phyloP scores from a whole-genome alignment of 73 alveolate genomes.

The Paramecium biaurelia region DNA sequence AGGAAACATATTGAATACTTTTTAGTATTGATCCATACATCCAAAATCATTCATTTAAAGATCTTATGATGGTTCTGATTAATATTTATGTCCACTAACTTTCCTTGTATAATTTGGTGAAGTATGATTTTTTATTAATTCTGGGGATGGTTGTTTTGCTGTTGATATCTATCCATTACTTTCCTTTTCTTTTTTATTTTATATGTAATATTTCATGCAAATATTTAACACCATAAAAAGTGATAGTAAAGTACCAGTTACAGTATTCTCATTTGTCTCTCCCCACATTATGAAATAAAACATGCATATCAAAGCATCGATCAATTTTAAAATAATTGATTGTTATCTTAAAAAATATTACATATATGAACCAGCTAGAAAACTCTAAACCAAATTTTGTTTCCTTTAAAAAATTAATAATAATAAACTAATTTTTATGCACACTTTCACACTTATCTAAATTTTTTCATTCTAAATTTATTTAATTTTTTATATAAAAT shows the following conservation, averaged over 20 bases:
- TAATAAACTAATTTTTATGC: neutral
- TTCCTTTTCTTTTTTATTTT: neutral
- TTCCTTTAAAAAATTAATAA: neutral
- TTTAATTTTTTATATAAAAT: constrained; percentile 16
- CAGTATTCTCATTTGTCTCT: neutral
- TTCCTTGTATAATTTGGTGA: neutral
- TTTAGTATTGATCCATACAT: neutral
- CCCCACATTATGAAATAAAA: constrained; percentile 53
- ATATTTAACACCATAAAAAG: constrained; percentile 25
- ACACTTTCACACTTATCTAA: neutral
- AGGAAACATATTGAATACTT: neutral
- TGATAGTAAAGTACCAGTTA: neutral
- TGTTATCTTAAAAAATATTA: neutral
- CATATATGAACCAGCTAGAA: constrained; percentile 47
- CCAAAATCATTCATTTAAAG: neutral
- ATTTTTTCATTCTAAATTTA: neutral
- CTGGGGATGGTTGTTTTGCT: neutral
- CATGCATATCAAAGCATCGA: neutral
- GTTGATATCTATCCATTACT: neutral
- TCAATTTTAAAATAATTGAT: neutral
- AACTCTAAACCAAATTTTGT: neutral
- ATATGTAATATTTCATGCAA: constrained; percentile 19
- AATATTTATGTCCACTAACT: neutral
- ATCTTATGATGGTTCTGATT: constrained; percentile 6
- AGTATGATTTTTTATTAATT: neutral